phyloP scores from a whole-genome alignment of 202 grass and related monocot species.

The Hordeum pubiflorum region DNA sequence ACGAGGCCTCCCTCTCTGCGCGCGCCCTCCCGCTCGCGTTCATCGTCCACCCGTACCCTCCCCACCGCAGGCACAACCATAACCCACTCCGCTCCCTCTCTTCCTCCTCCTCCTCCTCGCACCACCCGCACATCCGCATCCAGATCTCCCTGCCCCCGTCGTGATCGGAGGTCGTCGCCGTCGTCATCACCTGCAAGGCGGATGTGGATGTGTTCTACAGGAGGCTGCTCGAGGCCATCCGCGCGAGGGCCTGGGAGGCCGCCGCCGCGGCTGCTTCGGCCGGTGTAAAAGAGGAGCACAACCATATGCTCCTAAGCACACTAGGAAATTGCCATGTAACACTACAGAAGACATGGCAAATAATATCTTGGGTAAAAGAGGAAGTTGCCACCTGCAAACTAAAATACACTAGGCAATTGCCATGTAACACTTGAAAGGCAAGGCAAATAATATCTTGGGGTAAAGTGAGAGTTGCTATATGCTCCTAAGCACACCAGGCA shows the following conservation, averaged over 20 bases:
- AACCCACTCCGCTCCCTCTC: constrained; percentile 64
- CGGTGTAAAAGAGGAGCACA: no score
- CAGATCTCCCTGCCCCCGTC: constrained; percentile 59
- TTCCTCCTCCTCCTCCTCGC: constrained; percentile 51
- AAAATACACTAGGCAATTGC: no score
- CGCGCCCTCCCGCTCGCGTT: constrained; percentile 48
- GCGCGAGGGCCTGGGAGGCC: constrained; percentile 64
- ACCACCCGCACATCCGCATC: constrained; percentile 57
- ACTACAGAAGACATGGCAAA: no score
- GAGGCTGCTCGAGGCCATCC: constrained; percentile 70
- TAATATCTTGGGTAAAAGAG: no score
- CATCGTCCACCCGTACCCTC: constrained; percentile 67
- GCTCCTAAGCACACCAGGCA: no score
- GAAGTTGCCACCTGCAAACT: no score
- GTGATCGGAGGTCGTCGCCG: constrained; percentile 59
- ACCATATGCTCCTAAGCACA: no score
- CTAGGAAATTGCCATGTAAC: no score
- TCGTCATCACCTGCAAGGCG: constrained; percentile 70
- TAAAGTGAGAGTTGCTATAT: no score
- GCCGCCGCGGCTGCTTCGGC: constrained; percentile 15
- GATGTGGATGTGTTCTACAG: constrained; percentile 81
- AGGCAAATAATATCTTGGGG: no score
- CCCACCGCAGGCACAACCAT: constrained; percentile 49
- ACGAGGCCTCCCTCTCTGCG: constrained; percentile 58
- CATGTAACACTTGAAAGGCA: no score